A percentile compares a stretch with the other conserved stretches of the same genome.
These are phyloP conservation scores for Phycomyces blakesleeanus DNA, from an alignment of 192 early-diverging fungal species.

Conservation along the genomic window DNA sequence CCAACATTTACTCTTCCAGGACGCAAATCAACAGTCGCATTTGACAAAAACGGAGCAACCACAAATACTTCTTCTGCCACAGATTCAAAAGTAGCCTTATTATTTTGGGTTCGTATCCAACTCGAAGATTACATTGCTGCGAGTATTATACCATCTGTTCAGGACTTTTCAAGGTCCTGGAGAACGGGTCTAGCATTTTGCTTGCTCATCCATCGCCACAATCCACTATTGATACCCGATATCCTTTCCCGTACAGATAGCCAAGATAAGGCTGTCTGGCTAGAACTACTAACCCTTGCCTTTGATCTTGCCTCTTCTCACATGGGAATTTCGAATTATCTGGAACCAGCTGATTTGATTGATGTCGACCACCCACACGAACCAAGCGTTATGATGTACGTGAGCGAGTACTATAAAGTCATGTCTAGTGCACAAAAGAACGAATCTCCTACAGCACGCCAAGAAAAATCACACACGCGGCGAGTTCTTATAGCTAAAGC, in stretches of 20 bases:
- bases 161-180: slow-evolving; percentile 51
- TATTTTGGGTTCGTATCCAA: slow-evolving; percentile 49
- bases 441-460: slow-evolving; percentile 12
- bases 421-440: slow-evolving; percentile 42
- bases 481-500: slow-evolving; percentile 28
- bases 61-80: slow-evolving; percentile 10
- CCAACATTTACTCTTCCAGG: slow-evolving; percentile 1
- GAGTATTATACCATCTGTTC: slow-evolving; percentile 45
- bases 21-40: neutral
- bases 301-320: slow-evolving; percentile 42
- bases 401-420: slow-evolving; percentile 48
- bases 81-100: slow-evolving; percentile 46
- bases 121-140: slow-evolving; percentile 45
- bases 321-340: slow-evolving; percentile 37
- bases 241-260: slow-evolving; percentile 35
- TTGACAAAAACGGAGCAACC: neutral
- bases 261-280: slow-evolving; percentile 36
- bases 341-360: slow-evolving; percentile 45
- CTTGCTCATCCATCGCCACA: slow-evolving; percentile 44
- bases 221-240: slow-evolving; percentile 41
- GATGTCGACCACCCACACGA: slow-evolving; percentile 52
- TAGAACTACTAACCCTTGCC: slow-evolving; percentile 24
- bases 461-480: slow-evolving; percentile 20
- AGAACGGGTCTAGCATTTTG: slow-evolving; percentile 48
- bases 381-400: slow-evolving; percentile 51